phyloP scores from a whole-genome alignment of 805 yeast genomes.

The Nakazawaea molendinolei region DNA sequence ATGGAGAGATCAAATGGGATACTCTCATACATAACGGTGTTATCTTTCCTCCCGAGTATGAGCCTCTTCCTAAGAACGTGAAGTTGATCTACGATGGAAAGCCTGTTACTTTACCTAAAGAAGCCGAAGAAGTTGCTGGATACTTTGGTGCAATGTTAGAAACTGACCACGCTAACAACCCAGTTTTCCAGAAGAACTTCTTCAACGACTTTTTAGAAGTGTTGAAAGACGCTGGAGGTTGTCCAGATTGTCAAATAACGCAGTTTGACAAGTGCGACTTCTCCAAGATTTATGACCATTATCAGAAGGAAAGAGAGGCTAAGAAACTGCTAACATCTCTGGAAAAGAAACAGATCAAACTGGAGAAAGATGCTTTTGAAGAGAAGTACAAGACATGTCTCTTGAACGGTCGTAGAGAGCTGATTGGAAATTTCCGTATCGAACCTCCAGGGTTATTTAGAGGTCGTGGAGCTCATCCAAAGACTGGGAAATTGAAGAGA shows the following conservation, averaged over 20 bases:
- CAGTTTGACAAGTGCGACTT: slow-evolving; percentile 74
- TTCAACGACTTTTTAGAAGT: slow-evolving; percentile 72
- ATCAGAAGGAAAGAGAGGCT: slow-evolving; percentile 61
- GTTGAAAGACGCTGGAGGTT: slow-evolving; percentile 63
- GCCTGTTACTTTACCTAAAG: slow-evolving; percentile 67
- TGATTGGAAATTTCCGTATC: slow-evolving; percentile 86
- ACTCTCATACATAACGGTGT: slow-evolving; percentile 86
- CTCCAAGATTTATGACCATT: slow-evolving; percentile 62
- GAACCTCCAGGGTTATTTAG: slow-evolving; percentile 96
- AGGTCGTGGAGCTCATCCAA: slow-evolving; percentile 97
- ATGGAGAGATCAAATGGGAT: slow-evolving; percentile 80
- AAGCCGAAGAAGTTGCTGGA: slow-evolving; percentile 96
- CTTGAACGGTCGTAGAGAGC: slow-evolving; percentile 83
- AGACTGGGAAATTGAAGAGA: slow-evolving; percentile 84
- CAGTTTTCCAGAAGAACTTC: slow-evolving; percentile 81
- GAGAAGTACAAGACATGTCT: slow-evolving; percentile 77
- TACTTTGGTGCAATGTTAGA: slow-evolving; percentile 86
- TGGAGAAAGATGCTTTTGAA: slow-evolving; percentile 68
- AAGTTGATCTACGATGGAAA: slow-evolving; percentile 70
- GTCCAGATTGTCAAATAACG: slow-evolving; percentile 39
- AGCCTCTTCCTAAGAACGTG: slow-evolving; percentile 73
- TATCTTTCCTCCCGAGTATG: slow-evolving; percentile 87
- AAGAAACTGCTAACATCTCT: slow-evolving; percentile 61
- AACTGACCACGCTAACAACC: slow-evolving; percentile 83
- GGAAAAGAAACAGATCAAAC: slow-evolving; percentile 70